These are phyloP conservation scores for Cercophora newfieldiana DNA, from an alignment of 495 filamentous ascomycete species.

Conservation along the genomic window DNA sequence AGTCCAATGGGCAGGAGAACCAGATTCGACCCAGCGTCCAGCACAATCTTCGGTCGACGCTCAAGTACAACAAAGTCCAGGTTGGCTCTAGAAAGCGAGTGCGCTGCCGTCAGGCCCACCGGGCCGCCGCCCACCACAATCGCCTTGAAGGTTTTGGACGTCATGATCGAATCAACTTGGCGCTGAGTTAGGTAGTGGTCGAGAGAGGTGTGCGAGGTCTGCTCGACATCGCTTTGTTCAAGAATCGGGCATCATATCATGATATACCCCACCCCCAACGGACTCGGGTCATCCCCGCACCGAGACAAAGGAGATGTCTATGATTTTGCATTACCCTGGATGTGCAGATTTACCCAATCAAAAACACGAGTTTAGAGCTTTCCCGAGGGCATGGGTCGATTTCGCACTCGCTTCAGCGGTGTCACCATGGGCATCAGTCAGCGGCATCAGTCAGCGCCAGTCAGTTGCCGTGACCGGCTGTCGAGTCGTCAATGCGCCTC, in stretches of 20 bases:
- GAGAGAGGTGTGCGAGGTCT: not conserved
- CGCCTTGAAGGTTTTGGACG: conserved; percentile 39
- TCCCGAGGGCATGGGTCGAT: not conserved
- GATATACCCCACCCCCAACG: not conserved
- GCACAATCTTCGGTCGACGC: conserved; percentile 31
- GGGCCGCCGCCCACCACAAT: conserved; percentile 57
- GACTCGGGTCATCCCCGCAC: not conserved
- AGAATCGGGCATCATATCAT: not conserved
- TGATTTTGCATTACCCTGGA: not conserved
- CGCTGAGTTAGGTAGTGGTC: not conserved
- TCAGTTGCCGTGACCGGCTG: too few relatives aligned
- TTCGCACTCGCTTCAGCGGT: not conserved
- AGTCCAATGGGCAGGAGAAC: conserved; percentile 38
- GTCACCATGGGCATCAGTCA: not conserved
- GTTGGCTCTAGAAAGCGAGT: conserved; percentile 39
- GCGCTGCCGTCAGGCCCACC: conserved; percentile 49
- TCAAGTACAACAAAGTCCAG: conserved; percentile 56
- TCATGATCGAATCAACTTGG: not conserved
- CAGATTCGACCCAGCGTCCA: conserved; percentile 39
- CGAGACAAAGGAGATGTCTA: not conserved
- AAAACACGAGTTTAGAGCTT: not conserved
- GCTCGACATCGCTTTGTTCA: not conserved
- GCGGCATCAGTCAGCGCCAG: not conserved
- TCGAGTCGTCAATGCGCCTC: too few relatives aligned
- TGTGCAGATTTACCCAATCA: not conserved